Conservation (phyloP, 1,284 basidiomycete genomes). For the Pseudozyma sp. region DNA sequence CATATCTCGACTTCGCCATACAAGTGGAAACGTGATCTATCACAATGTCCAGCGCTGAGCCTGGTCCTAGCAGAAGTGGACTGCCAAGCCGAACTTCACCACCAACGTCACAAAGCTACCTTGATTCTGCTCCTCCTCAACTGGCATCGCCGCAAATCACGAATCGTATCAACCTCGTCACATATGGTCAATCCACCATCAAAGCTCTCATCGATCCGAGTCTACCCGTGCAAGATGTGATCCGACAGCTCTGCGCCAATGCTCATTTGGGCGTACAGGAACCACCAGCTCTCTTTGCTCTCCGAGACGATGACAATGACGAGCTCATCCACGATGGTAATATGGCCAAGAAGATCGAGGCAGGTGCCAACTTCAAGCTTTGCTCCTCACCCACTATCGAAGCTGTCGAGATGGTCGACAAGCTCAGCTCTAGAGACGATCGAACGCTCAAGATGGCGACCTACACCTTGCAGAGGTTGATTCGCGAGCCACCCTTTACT, state of each 20-base stretch:
- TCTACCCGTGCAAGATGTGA: conserved; percentile 58
- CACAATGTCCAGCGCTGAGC: conserved; percentile 11
- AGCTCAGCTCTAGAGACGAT: conserved; percentile 77
- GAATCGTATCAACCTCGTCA: conserved; percentile 59
- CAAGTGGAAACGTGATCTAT: background rate
- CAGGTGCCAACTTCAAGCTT: conserved; percentile 71
- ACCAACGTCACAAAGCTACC: conserved; percentile 15
- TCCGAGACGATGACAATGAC: conserved; percentile 83
- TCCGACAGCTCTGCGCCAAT: conserved; percentile 69
- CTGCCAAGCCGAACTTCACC: conserved; percentile 10
- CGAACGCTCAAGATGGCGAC: conserved; percentile 76
- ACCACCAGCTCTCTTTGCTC: conserved; percentile 81
- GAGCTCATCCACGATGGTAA: conserved; percentile 83
- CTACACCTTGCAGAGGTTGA: conserved; percentile 85
- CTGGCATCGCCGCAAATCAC: conserved; percentile 26
- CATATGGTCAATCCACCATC: conserved; percentile 60
- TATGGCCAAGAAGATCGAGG: conserved; percentile 62
- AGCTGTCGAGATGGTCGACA: conserved; percentile 81
- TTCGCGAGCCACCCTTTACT: conserved; percentile 89
- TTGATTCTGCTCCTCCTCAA: conserved; percentile 19
- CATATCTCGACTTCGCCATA: too few relatives aligned
- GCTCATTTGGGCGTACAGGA: conserved; percentile 82
- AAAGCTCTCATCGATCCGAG: conserved; percentile 60
- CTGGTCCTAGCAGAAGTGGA: conserved; percentile 22
- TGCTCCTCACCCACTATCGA: conserved; percentile 84